Evolutionary conservation across 2,329 filamentous ascomycete genomes (phyloP).

Genomic region (Thielaviopsis ethacetica): DNA sequence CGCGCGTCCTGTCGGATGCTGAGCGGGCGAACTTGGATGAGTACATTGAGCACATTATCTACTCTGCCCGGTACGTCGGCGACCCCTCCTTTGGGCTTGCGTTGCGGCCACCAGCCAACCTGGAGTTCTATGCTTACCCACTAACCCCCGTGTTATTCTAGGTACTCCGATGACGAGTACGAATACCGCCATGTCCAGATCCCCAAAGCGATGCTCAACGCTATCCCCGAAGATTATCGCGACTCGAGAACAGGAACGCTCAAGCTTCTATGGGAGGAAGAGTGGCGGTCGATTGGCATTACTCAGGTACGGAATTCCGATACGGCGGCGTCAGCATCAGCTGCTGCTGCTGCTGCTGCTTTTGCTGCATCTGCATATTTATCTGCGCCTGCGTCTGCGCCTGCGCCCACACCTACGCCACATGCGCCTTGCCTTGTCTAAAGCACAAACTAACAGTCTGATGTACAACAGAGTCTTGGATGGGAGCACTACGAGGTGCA

Average conservation of each 20-base stretch:
- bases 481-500: conserved; percentile 99
- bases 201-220: conserved; percentile 95
- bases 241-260: conserved; percentile 77
- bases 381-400: too few species aligned
- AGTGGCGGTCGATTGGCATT: conserved; percentile 93
- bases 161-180: conserved; percentile 82
- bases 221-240: conserved; percentile 88
- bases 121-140: background rate
- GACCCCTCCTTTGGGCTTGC: background rate
- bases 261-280: conserved; percentile 94
- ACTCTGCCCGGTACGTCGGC: conserved; percentile 59
- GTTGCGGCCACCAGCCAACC: background rate
- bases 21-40: conserved; percentile 79
- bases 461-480: conserved; percentile 67
- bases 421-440: background rate
- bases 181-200: conserved; percentile 97
- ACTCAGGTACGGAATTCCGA: conserved; percentile 56
- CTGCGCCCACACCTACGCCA: background rate
- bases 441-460: background rate
- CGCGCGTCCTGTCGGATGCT: conserved; percentile 60
- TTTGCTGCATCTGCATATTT: background rate
- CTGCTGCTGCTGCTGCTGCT: background rate
- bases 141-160: conserved; percentile 22
- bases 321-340: background rate
- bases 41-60: conserved; percentile 86